Base-by-base conservation (phyloP, 2,329 filamentous ascomycete genomes). In the Golovinomyces cichoracearum region DNA sequence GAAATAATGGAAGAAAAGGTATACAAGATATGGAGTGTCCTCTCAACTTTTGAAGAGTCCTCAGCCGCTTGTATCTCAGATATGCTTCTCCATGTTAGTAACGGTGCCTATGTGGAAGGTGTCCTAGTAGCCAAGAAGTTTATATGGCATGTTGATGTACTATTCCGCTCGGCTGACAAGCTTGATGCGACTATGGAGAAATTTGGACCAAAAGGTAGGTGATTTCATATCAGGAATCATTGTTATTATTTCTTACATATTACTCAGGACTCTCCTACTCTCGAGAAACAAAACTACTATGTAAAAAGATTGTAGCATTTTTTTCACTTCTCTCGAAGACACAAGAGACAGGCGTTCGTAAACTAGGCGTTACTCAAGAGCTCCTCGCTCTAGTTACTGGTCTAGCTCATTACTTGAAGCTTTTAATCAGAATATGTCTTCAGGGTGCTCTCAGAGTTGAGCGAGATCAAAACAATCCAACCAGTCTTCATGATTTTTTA, bases 251-350 rank as follows among this genome's bases (percentile, higher is more conserved):
- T n/a, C 12, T 21, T 12, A 17, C 15, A 40, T 19, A 21, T 21
- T 41, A 42, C 7, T 27, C 61, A 82, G 85, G 82, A 53, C 71
- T 98, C 52, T 83, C 85, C 9, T 98, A 95, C 61, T 81, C 82
- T 17, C 78, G 90, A 58, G 90, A 98, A 66, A 83, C 90, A n/a
- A 98, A 98, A 64, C 71, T 98, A 47, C 74, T 98, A n/a, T 98
- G 90, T 69, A 98, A 98, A 65, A 98, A 98, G 64, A 93, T 98
- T 49, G 90, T 98, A 5, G 83, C 88, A 23, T 98, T 98, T 68
- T 98, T 98, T 63, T 85, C 85, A 12, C 68, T 98, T 17, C 70
- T 98, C 7, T 93, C 88, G 5, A 93, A 93, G 63, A 90, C 86
- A 1, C 88, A 95, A 61, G 86, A 94, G 59, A 83, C 78, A 7